Percentiles rank a stretch among this genome's conserved stretches.
These are phyloP conservation scores for Puccinia coronata DNA, from an alignment of 1,284 basidiomycete genomes.

Conservation along the genomic window DNA sequence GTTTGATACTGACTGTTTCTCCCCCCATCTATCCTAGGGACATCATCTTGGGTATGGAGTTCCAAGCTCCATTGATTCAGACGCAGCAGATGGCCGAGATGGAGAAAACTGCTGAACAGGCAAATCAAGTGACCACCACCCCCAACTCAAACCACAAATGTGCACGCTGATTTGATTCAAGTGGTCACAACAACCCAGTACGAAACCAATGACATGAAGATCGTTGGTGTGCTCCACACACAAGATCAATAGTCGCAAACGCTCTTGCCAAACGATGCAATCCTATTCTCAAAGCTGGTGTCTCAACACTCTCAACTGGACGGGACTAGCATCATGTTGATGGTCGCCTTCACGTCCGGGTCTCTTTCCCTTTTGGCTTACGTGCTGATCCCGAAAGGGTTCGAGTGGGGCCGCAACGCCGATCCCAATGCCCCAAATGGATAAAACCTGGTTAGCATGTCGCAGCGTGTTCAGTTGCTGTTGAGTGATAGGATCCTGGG, in stretches of 20 bases:
- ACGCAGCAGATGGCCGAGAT: slow-evolving; percentile 99
- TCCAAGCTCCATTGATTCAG: slow-evolving; percentile 77
- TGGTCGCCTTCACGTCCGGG: slow-evolving; percentile 94
- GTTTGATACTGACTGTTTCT: neutral
- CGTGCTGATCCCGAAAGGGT: slow-evolving; percentile 77
- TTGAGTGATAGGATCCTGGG: slow-evolving; percentile 72
- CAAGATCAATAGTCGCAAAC: slow-evolving; percentile 60
- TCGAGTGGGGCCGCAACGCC: slow-evolving; percentile 93
- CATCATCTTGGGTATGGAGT: slow-evolving; percentile 96
- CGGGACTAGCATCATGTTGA: slow-evolving; percentile 88
- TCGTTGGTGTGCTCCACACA: slow-evolving; percentile 61
- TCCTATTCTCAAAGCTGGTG: slow-evolving; percentile 94
- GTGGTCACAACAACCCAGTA: slow-evolving; percentile 97
- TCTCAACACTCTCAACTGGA: slow-evolving; percentile 92
- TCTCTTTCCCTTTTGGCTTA: slow-evolving; percentile 94
- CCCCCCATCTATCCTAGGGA: slow-evolving; percentile 63
- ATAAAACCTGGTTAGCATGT: slow-evolving; percentile 91
- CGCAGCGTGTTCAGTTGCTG: slow-evolving; percentile 89
- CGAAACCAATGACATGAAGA: slow-evolving; percentile 69
- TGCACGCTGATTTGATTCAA: slow-evolving; percentile 95
- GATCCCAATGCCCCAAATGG: slow-evolving; percentile 62
- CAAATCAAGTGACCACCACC: slow-evolving; percentile 92
- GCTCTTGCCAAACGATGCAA: slow-evolving; percentile 87
- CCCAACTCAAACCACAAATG: slow-evolving; percentile 95
- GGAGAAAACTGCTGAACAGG: slow-evolving; percentile 92